Percentiles rank a stretch among this genome's conserved stretches.
These are phyloP conservation scores for Fusarium globosum DNA, from an alignment of 2,329 filamentous ascomycete genomes.

Conservation along the genomic window DNA sequence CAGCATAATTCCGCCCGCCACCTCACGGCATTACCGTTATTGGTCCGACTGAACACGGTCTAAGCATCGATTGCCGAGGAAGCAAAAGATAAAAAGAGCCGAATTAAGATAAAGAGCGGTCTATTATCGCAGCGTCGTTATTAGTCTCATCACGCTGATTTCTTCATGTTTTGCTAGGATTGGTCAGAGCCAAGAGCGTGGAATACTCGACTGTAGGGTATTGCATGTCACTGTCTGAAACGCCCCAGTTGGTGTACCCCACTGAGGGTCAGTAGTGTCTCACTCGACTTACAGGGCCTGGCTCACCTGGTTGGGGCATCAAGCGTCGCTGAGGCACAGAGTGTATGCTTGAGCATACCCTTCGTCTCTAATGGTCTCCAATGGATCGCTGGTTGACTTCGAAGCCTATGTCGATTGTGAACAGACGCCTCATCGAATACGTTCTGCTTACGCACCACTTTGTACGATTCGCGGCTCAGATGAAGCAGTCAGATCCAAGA, in stretches of 20 bases:
- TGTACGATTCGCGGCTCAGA: accelerated
- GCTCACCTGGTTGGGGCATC: neutral
- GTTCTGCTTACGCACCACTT: neutral
- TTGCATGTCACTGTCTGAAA: neutral
- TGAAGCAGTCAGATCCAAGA: neutral
- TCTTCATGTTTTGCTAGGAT: accelerated
- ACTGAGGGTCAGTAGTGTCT: neutral
- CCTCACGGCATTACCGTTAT: neutral
- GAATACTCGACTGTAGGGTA: neutral
- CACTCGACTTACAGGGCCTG: neutral
- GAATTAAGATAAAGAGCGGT: neutral
- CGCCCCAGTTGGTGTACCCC: neutral
- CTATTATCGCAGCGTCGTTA: too few species aligned
- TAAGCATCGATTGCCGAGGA: neutral
- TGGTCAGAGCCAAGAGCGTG: neutral
- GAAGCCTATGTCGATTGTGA: accelerated
- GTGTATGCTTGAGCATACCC: neutral
- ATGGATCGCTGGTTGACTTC: too few species aligned
- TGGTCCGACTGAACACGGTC: neutral
- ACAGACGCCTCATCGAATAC: neutral
- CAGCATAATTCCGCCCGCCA: neutral
- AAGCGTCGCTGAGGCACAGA: neutral
- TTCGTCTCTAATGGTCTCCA: too few species aligned
- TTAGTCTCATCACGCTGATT: accelerated
- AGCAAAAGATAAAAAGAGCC: neutral